Base-by-base conservation (phyloP, 768 basidiomycete genomes). In the Tylopilus sp. region DNA sequence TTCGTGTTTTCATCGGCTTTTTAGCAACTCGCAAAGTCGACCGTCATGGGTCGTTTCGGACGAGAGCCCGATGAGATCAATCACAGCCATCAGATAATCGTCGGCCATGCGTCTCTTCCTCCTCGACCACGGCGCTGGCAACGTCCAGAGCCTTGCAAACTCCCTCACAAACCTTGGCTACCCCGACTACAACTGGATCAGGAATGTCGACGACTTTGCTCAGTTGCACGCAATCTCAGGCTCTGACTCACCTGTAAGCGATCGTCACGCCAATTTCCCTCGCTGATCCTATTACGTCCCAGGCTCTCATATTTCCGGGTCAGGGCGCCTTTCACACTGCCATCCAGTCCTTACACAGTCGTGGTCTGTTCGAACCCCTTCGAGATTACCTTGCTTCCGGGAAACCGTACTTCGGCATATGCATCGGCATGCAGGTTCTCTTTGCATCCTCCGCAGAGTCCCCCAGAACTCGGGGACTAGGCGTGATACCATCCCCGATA, bases 381-480 rank as follows among this genome's bases (percentile, higher is more conserved):
- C 81, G 79, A 56, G 72, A 79, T 46, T 99, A 98, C 70, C 85
- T 99, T 62, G 71, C 73, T 16, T 91, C 91, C 12, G 96, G 97
- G 24, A 82, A 79, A 62, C 97, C 96, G 3, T 99, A 97, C 73
- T 92, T 97, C 72, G 92, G 92, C 34, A 98, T 99, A 75, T 99
- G 97, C 74, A 91, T 99, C 65, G 97, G 97, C 63, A 87, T 99
- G 86, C 97, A 99, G 72, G 83, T 97, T 52, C 89, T 99, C 56
- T 98, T 93, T 73, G 75, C 81, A 53, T 84, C 88, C 14, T 98
- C 96, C 16, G 73, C 81, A 55, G 97, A 99, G 74, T 86, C 86
- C 14, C 78, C 82, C 16, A 63, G 68, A 19, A 73, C 74, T 25
- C 69, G 63, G n/a, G 95, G 96, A n/a, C 78, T 98, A 21, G 89